phyloP scores from a whole-genome alignment of 2,329 filamentous ascomycete species.

The Lecanicillium sp. region DNA sequence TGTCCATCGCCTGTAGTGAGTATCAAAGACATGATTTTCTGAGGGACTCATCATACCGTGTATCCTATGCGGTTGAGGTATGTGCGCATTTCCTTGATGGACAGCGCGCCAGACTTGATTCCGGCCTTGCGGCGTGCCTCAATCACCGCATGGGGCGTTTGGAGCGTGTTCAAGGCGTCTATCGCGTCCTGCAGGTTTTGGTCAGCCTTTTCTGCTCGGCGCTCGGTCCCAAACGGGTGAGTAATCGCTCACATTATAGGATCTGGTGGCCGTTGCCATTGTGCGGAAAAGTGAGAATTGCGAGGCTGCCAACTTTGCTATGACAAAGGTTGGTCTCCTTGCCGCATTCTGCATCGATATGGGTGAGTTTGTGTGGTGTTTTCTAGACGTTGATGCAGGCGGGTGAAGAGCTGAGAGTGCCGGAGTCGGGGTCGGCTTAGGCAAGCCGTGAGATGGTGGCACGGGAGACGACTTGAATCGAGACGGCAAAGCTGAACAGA shows the following conservation, averaged over 20 bases:
- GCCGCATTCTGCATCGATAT: conserved; percentile 25
- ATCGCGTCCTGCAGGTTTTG: conserved; percentile 64
- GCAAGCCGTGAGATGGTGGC: too few relatives aligned
- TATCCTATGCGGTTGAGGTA: conserved; percentile 76
- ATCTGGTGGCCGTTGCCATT: conserved; percentile 20
- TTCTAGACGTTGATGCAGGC: too few relatives aligned
- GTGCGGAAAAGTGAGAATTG: conserved; percentile 8
- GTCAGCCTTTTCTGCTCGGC: neutral
- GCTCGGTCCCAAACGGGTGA: neutral
- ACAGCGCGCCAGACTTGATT: conserved; percentile 56
- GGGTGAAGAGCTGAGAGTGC: too few relatives aligned
- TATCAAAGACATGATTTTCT: neutral
- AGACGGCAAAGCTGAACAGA: too few relatives aligned
- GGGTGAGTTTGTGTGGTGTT: too few relatives aligned
- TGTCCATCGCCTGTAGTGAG: neutral
- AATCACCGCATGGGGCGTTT: conserved; percentile 77
- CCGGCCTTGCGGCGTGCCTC: conserved; percentile 71
- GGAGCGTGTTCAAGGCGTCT: conserved; percentile 76
- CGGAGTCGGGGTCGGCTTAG: too few relatives aligned
- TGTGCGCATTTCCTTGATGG: conserved; percentile 70
- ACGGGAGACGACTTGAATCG: too few relatives aligned
- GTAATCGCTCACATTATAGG: conserved; percentile 24
- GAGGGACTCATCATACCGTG: conserved; percentile 31
- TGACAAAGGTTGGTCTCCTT: conserved; percentile 15
- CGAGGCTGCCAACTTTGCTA: neutral